These are phyloP conservation scores for Sporisorium iseilematis-ciliati DNA, from an alignment of 1,284 basidiomycete species.

Conservation along the genomic window DNA sequence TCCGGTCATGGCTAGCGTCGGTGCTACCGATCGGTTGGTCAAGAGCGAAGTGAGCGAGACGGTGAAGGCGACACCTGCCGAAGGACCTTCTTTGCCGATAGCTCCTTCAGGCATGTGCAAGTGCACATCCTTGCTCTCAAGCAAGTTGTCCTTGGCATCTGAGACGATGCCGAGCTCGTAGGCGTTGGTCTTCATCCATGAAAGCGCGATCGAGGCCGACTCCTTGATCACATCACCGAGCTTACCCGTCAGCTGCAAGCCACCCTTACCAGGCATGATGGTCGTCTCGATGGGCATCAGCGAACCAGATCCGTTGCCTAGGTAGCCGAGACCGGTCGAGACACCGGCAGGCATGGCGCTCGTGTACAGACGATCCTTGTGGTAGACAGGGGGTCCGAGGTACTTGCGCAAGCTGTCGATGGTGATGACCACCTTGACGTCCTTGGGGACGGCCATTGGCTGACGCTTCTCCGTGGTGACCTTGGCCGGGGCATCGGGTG, in stretches of 20 bases:
- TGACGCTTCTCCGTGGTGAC: constrained; percentile 83
- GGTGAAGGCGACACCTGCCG: constrained; percentile 91
- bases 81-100: constrained; percentile 97
- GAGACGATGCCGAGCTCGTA: constrained; percentile 82
- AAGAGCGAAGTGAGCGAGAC: constrained; percentile 91
- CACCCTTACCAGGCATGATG: constrained; percentile 67
- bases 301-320: constrained; percentile 94
- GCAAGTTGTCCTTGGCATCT: constrained; percentile 78
- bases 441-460: constrained; percentile 84
- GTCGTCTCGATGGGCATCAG: constrained; percentile 91
- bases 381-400: constrained; percentile 93
- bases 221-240: constrained; percentile 97
- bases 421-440: constrained; percentile 84
- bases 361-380: constrained; percentile 92
- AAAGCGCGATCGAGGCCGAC: constrained; percentile 91
- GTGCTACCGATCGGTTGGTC: constrained; percentile 61
- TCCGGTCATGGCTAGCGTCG: constrained; percentile 68
- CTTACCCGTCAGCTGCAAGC: constrained; percentile 91
- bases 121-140: constrained; percentile 76
- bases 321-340: constrained; percentile 91
- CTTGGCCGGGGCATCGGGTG: constrained; percentile 58
- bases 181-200: constrained; percentile 92
- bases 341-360: constrained; percentile 86
- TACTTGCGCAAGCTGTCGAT: constrained; percentile 93
- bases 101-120: constrained; percentile 76